phyloP scores from a whole-genome alignment of 345 rosid genomes.

The Euphorbia peplus region DNA sequence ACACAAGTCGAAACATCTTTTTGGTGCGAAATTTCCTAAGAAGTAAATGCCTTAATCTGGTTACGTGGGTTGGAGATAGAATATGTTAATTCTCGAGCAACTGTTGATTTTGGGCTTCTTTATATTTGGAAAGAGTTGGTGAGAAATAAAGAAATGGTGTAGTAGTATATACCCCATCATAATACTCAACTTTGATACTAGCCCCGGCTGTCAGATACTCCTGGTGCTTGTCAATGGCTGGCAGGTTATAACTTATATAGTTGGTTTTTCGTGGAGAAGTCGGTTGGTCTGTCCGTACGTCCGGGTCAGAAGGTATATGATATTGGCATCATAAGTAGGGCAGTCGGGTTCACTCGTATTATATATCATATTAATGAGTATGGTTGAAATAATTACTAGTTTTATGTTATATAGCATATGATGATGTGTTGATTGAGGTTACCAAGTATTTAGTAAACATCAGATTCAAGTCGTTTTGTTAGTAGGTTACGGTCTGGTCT shows the following conservation, averaged over 20 bases:
- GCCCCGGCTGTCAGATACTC: conserved; percentile 24
- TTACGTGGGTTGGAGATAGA: conserved; percentile 44
- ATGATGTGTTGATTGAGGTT: background rate
- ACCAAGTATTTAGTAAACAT: background rate
- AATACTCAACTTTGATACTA: conserved; percentile 21
- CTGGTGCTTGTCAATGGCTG: conserved; percentile 16
- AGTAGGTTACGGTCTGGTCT: background rate
- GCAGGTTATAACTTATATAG: conserved; percentile 11
- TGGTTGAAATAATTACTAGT: conserved; percentile 19
- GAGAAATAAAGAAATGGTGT: conserved; percentile 30
- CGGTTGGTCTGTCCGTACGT: too few relatives aligned
- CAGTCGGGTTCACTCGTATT: conserved; percentile 5
- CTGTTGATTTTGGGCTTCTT: conserved; percentile 27
- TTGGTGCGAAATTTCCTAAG: conserved; percentile 34
- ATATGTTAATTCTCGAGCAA: conserved; percentile 31
- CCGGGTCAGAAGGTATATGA: conserved; percentile 1
- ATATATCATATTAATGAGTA: background rate
- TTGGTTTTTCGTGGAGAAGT: conserved; percentile 8
- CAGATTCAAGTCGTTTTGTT: background rate
- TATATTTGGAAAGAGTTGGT: conserved; percentile 28
- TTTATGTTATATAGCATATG: background rate
- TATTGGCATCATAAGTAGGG: conserved; percentile 17
- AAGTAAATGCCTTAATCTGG: conserved; percentile 38
- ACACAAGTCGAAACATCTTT: conserved; percentile 26
- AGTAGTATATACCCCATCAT: conserved; percentile 16